phyloP scores from a whole-genome alignment of 345 rosid species.

The Syzygium jambos region DNA sequence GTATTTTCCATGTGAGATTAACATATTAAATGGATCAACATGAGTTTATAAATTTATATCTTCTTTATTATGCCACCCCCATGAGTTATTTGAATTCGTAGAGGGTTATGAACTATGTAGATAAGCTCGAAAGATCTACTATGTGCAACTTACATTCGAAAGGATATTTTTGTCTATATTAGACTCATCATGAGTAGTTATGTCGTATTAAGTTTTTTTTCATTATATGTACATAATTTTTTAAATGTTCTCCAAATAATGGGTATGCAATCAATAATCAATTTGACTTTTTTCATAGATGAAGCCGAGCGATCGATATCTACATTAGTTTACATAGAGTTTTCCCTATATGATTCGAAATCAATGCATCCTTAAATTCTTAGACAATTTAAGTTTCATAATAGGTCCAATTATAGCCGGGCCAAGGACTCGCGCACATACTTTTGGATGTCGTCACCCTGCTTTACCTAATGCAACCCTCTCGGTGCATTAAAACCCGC shows the following conservation, averaged over 20 bases:
- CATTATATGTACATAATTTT: neutral
- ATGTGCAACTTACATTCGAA: neutral
- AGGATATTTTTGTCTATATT: neutral
- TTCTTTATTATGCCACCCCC: neutral
- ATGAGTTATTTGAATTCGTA: neutral
- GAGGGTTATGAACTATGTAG: no score
- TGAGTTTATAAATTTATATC: neutral
- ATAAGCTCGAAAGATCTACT: no score
- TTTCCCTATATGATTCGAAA: neutral
- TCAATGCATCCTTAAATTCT: neutral
- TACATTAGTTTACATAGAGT: neutral
- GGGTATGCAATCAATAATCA: neutral
- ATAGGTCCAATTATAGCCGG: neutral
- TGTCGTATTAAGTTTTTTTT: neutral
- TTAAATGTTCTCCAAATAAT: neutral
- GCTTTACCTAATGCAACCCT: neutral
- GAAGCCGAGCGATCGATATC: rapidly evolving
- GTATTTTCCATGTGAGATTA: neutral
- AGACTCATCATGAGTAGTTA: neutral
- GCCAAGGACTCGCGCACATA: neutral
- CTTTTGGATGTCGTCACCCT: neutral
- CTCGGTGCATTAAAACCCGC: no score
- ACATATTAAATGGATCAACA: neutral
- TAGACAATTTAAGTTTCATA: neutral
- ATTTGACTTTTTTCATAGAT: neutral